Evolutionary conservation across 192 early-diverging fungal genomes (phyloP), one percentile per base, ranked within the genome.

Genomic region (Backusella australiensis): DNA sequence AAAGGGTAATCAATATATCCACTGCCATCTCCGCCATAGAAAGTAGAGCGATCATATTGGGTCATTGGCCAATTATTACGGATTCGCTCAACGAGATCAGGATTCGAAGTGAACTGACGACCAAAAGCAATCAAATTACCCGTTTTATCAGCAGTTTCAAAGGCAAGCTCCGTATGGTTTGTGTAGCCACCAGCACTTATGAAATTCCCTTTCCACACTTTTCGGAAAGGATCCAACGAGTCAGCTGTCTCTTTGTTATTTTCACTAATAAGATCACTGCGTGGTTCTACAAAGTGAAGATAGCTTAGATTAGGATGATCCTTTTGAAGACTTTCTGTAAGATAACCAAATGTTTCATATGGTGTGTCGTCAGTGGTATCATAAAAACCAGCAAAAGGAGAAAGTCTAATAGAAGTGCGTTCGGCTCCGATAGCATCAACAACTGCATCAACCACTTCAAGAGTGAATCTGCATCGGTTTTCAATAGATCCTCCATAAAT

Each of bases 381-480:
- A 15, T 78, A 72, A 67, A 80, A 83, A 29, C 4, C 53, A 34
- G 42, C 17, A 67, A 70, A 82, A 38, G 81, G 82, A 34, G 71
- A 75, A n/a, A 82, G 42, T 19, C 82, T 76, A 53, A 83, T 81
- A 9, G 76, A 77, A 15, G 81, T 82, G 2, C 78, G 21, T 1
- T 83, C 80, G 29, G 46, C 49, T 17, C 82, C 82, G 35, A 83
- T 75, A 12, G 74, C 66, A 11, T 73, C 19, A 19, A 23, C 23
- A 65, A 83, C 29, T 9, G 80, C 82, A 39, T 73, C 79, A 9
- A 78, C 44, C 9, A 81, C 72, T 56, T 83, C 79, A 53, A 81
- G 35, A 12, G 76, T 63, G 12, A 81, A 75, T 26, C 80, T 76
- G 52, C 71, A 39, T n/a, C 80, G 72, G 44, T 80, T 80, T 46